Evolutionary conservation across 805 yeast species (phyloP), one percentile per base, ranked within the genome.

Genomic region (Hanseniaspora lindneri): DNA sequence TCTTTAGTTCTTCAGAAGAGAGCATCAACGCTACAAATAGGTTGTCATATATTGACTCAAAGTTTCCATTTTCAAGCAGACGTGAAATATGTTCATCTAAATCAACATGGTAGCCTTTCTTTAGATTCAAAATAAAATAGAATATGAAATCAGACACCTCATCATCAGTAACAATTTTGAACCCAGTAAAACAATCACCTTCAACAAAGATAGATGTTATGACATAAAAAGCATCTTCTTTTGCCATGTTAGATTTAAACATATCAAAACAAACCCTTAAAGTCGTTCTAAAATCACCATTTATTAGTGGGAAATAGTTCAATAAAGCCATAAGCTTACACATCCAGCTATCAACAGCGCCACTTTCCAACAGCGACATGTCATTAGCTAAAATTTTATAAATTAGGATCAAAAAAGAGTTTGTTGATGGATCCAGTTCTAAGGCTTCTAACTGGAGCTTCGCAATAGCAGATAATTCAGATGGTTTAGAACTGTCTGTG

Each of bases 21-120:
- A 73, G 70, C 36, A 71, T 68, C 14, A 67, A 73, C 11, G 73
- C 68, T 59, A 75, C 76, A 39, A 78, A 39, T 6, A 72, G 53
- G 9, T 66, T 68, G 60, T 70, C 79, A 23, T 75, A 65, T 55
- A 34, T 21, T 13, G 19, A n/a, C 16, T 37, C 41, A 23, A 37
- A 37, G 4, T 11, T n/a, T 8, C 17, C 34, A 5, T 27, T 16
- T 28, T 28, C 19, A 10, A 28, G 4, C 4, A 40, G 14, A n/a
- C 11, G 16, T 6, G 7, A 5, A 14, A 27, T 11, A 14, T 7
- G 3, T 8, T 27, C 25, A 13, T 37, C 41, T 37, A 37, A 37
- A n/a, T 24, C 25, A 9, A 37, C 4, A 13, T 6, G 4, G 3
- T 8, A n/a, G 16, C n/a, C 25, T 14, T 37, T 4, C 3, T 37